Evolutionary conservation across 2,329 filamentous ascomycete genomes (phyloP).

Genomic region (Didymella exigua): DNA sequence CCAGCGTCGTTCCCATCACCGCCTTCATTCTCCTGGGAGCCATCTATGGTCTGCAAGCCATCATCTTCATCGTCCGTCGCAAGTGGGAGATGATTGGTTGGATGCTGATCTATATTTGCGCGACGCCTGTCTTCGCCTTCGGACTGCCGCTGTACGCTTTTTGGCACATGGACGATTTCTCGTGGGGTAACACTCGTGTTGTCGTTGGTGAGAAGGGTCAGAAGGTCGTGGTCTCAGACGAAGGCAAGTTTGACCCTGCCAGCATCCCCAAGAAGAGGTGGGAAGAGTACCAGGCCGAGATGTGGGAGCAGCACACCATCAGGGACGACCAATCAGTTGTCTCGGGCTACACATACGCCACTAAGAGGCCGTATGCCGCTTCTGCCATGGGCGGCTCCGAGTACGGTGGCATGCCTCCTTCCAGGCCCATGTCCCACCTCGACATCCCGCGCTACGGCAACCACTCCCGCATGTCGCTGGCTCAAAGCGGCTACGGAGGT

Average conservation of each 20-base stretch:
- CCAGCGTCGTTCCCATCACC: slow-evolving; percentile 74
- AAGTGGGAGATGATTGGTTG: slow-evolving; percentile 99
- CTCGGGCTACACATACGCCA: slow-evolving; percentile 93
- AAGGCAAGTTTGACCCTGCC: slow-evolving; percentile 94
- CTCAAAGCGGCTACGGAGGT: slow-evolving; percentile 59
- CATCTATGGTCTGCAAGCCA: slow-evolving; percentile 95
- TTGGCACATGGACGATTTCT: slow-evolving; percentile 99
- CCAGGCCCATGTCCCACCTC: slow-evolving; percentile 64
- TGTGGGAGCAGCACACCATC: slow-evolving; percentile 95
- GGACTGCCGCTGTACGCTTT: slow-evolving; percentile 91
- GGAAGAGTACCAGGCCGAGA: slow-evolving; percentile 98
- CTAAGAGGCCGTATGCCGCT: slow-evolving; percentile 68
- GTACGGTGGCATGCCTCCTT: slow-evolving; percentile 64
- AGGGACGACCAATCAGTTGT: slow-evolving; percentile 81
- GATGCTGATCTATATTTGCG: slow-evolving; percentile 95
- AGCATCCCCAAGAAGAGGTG: slow-evolving; percentile 97
- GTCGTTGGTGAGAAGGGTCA: slow-evolving; percentile 92
- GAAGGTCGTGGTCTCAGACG: slow-evolving; percentile 91
- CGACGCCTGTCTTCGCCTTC: slow-evolving; percentile 90
- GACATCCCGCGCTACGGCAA: slow-evolving; percentile 59
- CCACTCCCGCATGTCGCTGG: slow-evolving; percentile 58
- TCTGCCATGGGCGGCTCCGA: slow-evolving; percentile 57
- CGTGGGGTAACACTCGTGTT: slow-evolving; percentile 98
- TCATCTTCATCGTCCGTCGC: slow-evolving; percentile 94
- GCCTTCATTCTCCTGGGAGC: slow-evolving; percentile 89